Percentiles rank a stretch among this genome's conserved stretches.
These are phyloP conservation scores for Clarireedia hainanense DNA, from an alignment of 2,329 filamentous ascomycete species.

Conservation along the genomic window DNA sequence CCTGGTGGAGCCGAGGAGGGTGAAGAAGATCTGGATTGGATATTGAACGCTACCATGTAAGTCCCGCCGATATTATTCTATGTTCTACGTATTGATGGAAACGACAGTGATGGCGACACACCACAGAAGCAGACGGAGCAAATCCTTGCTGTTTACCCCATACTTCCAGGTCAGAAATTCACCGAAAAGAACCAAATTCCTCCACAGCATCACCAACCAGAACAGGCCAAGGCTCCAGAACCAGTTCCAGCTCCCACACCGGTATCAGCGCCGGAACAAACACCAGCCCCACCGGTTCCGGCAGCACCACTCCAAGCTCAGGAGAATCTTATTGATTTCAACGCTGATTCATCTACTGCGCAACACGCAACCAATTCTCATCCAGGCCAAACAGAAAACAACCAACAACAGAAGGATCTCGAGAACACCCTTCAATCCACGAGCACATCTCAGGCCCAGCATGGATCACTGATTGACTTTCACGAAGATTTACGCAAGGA, in stretches of 20 bases:
- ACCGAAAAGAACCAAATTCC: conserved; percentile 49
- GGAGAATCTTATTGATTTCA: conserved; percentile 51
- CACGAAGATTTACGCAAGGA: conserved; percentile 44
- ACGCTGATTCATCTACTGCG: conserved; percentile 29
- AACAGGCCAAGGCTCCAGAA: conserved; percentile 7
- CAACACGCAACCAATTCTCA: conserved; percentile 13
- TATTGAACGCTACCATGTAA: conserved; percentile 81
- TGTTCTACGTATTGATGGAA: conserved; percentile 7
- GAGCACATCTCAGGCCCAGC: conserved; percentile 11
- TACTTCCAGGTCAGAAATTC: conserved; percentile 67
- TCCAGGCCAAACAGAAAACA: conserved; percentile 21
- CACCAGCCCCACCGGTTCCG: neutral
- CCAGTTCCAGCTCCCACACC: conserved; percentile 3
- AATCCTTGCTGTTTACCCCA: conserved; percentile 77
- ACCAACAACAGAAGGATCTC: conserved; percentile 24
- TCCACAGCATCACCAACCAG: conserved; percentile 29
- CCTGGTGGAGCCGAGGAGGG: conserved; percentile 67
- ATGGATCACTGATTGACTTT: conserved; percentile 40
- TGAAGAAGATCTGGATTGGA: conserved; percentile 89
- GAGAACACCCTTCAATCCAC: conserved; percentile 24
- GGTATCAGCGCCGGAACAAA: neutral
- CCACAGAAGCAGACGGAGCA: conserved; percentile 69
- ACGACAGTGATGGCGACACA: conserved; percentile 50
- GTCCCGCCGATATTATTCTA: conserved; percentile 24
- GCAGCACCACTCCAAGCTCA: conserved; percentile 9